phyloP scores from a whole-genome alignment of 495 filamentous ascomycete species.

The Tuber microsphaerosporum region DNA sequence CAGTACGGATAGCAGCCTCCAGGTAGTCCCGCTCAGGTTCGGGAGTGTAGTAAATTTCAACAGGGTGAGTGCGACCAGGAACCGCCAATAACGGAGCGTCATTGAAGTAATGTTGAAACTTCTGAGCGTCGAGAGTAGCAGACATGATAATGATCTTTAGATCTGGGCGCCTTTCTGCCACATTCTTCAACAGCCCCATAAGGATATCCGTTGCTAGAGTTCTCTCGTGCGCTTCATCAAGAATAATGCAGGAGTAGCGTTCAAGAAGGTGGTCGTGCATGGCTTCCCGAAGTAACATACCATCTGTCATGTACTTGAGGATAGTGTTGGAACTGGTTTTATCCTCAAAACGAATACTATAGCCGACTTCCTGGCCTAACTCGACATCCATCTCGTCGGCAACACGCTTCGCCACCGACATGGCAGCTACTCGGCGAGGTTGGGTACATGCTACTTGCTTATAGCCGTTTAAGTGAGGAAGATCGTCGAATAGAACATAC shows the following conservation, averaged over 20 bases:
- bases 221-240: slow-evolving; percentile 96
- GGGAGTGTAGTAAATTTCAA: slow-evolving; percentile 97
- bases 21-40: slow-evolving; percentile 96
- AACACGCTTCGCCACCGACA: slow-evolving; percentile 98
- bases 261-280: slow-evolving; percentile 92
- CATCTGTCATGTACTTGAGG: slow-evolving; percentile 99
- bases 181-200: slow-evolving; percentile 88
- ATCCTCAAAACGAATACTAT: slow-evolving; percentile 98
- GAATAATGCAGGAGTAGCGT: slow-evolving; percentile 94
- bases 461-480: slow-evolving; percentile 65
- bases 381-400: slow-evolving; percentile 92
- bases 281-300: slow-evolving; percentile 95
- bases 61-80: slow-evolving; percentile 89
- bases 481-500: slow-evolving; percentile 94
- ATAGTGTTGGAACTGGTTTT: slow-evolving; percentile 84
- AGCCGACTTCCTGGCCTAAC: slow-evolving; percentile 92
- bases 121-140: slow-evolving; percentile 90
- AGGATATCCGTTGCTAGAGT: slow-evolving; percentile 92
- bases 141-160: slow-evolving; percentile 98
- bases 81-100: slow-evolving; percentile 88
- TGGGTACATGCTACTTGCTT: slow-evolving; percentile 98
- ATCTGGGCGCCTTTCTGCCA: slow-evolving; percentile 69
- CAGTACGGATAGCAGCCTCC: slow-evolving; percentile 86
- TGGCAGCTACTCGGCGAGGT: slow-evolving; percentile 93
- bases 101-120: slow-evolving; percentile 97